phyloP scores from a whole-genome alignment of 164 flowering plant genomes.

The Magnolia kwangsiensis region DNA sequence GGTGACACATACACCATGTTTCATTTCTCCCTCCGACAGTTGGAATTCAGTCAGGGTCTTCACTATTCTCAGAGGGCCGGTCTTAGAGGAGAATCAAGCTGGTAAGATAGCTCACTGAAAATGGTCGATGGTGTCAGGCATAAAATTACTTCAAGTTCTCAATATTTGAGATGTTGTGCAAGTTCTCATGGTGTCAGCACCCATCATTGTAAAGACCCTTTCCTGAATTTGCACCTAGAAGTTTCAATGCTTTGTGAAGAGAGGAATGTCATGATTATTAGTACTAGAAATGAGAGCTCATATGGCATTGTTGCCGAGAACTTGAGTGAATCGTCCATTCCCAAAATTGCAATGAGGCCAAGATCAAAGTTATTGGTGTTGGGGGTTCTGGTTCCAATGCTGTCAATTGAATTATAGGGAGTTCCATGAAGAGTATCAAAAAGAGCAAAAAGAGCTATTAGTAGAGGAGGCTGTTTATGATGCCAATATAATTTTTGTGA shows the following conservation, averaged over 20 bases:
- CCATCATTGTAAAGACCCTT: conserved; percentile 56
- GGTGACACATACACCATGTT: conserved; percentile 44
- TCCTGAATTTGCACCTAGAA: conserved; percentile 75
- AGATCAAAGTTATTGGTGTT: conserved; percentile 93
- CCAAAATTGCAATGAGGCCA: conserved; percentile 65
- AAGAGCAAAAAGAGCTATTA: conserved; percentile 72
- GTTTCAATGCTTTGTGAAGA: conserved; percentile 83
- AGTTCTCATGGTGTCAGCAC: conserved; percentile 49
- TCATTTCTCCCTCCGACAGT: conserved; percentile 36
- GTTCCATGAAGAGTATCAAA: conserved; percentile 91
- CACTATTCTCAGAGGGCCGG: conserved; percentile 48
- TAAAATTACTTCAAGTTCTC: conserved; percentile 21
- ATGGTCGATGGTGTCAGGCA: conserved; percentile 20
- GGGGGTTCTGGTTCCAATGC: conserved; percentile 99
- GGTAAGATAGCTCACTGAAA: conserved; percentile 32
- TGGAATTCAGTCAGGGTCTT: conserved; percentile 37
- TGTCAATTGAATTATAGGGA: conserved; percentile 93
- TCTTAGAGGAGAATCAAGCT: conserved; percentile 23
- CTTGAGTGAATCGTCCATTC: conserved; percentile 30
- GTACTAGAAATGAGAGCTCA: conserved; percentile 47
- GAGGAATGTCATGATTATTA: conserved; percentile 33
- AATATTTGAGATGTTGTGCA: conserved; percentile 39
- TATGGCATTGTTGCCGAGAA: conserved; percentile 48
- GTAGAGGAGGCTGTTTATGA: conserved; percentile 85
- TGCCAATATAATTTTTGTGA: conserved; percentile 94